Conservation (phyloP, 129 eudicot species). For the Tagetes erecta region DNA sequence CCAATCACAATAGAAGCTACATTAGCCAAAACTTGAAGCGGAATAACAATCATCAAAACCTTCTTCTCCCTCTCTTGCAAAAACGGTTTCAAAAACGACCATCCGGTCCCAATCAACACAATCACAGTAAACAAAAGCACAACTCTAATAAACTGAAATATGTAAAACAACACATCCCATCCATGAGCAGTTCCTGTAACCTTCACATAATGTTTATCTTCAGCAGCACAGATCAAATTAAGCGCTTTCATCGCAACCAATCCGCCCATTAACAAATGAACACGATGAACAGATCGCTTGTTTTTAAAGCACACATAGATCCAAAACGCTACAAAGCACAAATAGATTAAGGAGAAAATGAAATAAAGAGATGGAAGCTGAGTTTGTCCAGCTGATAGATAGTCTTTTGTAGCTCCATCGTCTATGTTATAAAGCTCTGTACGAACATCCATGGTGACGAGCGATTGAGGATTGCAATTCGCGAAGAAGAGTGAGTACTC, state of each 20-base stretch:
- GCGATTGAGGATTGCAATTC: conserved; percentile 29
- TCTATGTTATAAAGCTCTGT: conserved; percentile 28
- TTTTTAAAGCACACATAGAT: conserved; percentile 22
- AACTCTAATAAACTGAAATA: conserved; percentile 32
- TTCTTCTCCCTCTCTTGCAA: conserved; percentile 43
- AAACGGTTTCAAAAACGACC: conserved; percentile 48
- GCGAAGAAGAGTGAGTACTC: conserved; percentile 37
- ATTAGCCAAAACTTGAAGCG: conserved; percentile 41
- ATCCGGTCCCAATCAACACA: conserved; percentile 46
- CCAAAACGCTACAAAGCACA: conserved; percentile 40
- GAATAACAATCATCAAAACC: conserved; percentile 28
- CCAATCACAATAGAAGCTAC: conserved; percentile 38
- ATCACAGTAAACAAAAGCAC: conserved; percentile 41
- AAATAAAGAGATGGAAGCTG: conserved; percentile 34
- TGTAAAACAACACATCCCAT: conserved; percentile 39
- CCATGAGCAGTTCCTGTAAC: conserved; percentile 45
- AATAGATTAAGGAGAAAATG: conserved; percentile 33
- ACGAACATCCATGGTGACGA: conserved; percentile 34
- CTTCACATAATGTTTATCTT: conserved; percentile 37
- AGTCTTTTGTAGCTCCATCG: conserved; percentile 31
- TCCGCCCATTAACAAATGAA: conserved; percentile 43
- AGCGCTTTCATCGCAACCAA: conserved; percentile 43
- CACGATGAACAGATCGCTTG: conserved; percentile 33
- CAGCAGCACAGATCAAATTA: conserved; percentile 40
- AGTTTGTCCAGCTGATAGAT: conserved; percentile 38